phyloP scores from a whole-genome alignment of 805 yeast species.

The Starmerella apicola region DNA sequence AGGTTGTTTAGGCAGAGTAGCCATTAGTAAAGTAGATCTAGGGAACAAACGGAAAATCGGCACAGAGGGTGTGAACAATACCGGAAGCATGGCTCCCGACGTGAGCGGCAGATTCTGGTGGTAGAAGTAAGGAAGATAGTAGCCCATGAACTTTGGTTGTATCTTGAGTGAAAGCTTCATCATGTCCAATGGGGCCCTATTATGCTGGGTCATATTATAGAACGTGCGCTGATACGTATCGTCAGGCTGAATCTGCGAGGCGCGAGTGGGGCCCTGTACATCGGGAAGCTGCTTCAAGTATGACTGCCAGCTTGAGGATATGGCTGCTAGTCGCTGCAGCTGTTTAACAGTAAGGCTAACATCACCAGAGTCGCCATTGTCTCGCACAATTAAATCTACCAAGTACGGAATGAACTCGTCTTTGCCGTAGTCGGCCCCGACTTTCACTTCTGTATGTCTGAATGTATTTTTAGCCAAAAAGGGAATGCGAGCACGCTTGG shows the following conservation, averaged over 20 bases:
- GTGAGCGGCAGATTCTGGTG: conserved; percentile 44
- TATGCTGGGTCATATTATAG: conserved; percentile 36
- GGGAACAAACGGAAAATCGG: conserved; percentile 46
- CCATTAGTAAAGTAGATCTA: conserved; percentile 37
- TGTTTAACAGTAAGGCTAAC: conserved; percentile 1
- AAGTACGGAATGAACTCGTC: conserved; percentile 76
- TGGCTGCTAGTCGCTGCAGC: conserved; percentile 52
- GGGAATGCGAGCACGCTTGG: conserved; percentile 51
- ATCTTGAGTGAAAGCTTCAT: conserved; percentile 36
- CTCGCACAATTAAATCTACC: conserved; percentile 62
- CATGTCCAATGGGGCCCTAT: conserved; percentile 7
- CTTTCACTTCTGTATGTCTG: conserved; percentile 67
- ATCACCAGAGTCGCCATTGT: neutral
- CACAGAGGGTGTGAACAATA: conserved; percentile 46
- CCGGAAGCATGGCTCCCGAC: conserved; percentile 52
- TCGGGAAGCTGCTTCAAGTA: conserved; percentile 42
- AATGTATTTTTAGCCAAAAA: conserved; percentile 50
- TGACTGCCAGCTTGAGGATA: conserved; percentile 74
- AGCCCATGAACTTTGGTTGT: conserved; percentile 50
- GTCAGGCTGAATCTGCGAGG: conserved; percentile 27
- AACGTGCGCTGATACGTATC: conserved; percentile 15
- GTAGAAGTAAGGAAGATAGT: conserved; percentile 33
- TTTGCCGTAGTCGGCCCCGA: conserved; percentile 65
- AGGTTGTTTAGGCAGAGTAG: conserved; percentile 32
- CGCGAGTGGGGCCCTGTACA: conserved; percentile 22